These are phyloP conservation scores for Hyphopichia pseudoburtonii DNA, from an alignment of 1,139 yeast genomes.

Conservation along the genomic window DNA sequence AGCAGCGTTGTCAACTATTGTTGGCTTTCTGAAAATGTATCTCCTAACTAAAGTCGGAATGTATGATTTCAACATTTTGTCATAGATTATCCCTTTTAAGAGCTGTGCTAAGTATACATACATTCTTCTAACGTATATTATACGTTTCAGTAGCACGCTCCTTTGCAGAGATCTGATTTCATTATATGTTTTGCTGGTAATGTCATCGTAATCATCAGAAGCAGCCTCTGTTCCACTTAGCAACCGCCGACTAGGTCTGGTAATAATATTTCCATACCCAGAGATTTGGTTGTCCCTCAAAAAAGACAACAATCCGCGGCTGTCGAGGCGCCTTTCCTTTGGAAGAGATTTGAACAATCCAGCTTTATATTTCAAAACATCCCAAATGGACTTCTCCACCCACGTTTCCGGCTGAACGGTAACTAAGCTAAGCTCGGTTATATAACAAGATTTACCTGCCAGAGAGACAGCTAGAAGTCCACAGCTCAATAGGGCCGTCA, in stretches of 20 bases:
- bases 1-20: conserved; percentile 16
- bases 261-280: conserved; percentile 38
- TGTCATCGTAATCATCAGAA: conserved; percentile 10
- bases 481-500: conserved; percentile 56
- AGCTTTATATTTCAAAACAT: conserved; percentile 5
- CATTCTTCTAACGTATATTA: conserved; percentile 18
- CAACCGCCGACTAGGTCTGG: conserved; percentile 27
- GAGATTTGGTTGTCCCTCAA: conserved; percentile 16
- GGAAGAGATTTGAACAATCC: conserved; percentile 2
- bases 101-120: conserved; percentile 23
- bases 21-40: background rate
- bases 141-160: conserved; percentile 25
- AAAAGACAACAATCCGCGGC: conserved; percentile 12
- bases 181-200: background rate
- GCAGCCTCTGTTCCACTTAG: conserved; percentile 19
- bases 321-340: background rate
- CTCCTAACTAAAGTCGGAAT: conserved; percentile 7
- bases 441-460: conserved; percentile 65
- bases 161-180: conserved; percentile 6
- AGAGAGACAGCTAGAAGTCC: conserved; percentile 66
- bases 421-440: conserved; percentile 57
- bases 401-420: conserved; percentile 55
- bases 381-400: conserved; percentile 47
- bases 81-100: conserved; percentile 19
- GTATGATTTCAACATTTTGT: conserved; percentile 9